A percentile compares a stretch with the other conserved stretches of the same genome.
These are phyloP conservation scores for Eragrostis curvula DNA, from an alignment of 176 grass and related monocot species.

Conservation along the genomic window DNA sequence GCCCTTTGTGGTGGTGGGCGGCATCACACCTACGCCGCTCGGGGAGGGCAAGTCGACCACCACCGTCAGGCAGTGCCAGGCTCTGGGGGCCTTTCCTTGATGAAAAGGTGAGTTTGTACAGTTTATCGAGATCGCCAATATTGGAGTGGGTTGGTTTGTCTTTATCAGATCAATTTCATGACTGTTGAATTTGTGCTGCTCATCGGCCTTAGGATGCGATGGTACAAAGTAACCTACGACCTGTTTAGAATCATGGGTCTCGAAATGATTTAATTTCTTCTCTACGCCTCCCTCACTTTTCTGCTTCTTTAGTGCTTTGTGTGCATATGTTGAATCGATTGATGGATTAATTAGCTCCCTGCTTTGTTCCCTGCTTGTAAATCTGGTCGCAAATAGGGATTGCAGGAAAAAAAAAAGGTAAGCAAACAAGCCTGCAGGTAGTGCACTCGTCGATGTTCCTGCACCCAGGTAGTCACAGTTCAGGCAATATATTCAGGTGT, in stretches of 20 bases:
- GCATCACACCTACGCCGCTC: slow-evolving; percentile 91
- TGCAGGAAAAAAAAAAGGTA: too few relatives aligned
- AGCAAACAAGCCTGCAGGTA: too few relatives aligned
- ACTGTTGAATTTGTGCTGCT: slow-evolving; percentile 9
- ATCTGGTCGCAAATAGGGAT: too few relatives aligned
- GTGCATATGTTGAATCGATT: too few relatives aligned
- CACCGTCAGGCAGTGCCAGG: slow-evolving; percentile 89
- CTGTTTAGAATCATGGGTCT: neutral
- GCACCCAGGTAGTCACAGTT: too few relatives aligned
- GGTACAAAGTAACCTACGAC: neutral
- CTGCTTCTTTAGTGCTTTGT: too few relatives aligned
- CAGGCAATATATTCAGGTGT: too few relatives aligned
- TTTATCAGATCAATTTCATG: neutral
- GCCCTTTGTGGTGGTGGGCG: slow-evolving; percentile 91
- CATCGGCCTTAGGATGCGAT: neutral
- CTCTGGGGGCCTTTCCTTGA: slow-evolving; percentile 91
- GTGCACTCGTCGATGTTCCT: too few relatives aligned
- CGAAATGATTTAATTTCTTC: neutral
- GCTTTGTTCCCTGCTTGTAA: too few relatives aligned
- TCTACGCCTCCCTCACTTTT: too few relatives aligned
- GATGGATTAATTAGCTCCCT: too few relatives aligned
- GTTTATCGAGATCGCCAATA: neutral
- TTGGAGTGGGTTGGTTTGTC: neutral
- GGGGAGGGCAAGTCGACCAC: slow-evolving; percentile 96
- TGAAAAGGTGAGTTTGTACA: slow-evolving; percentile 63